A percentile compares a stretch with the other conserved stretches of the same genome.
Evolutionary conservation across 2,329 filamentous ascomycete species (phyloP).

Genomic region (Colletotrichum sojae): DNA sequence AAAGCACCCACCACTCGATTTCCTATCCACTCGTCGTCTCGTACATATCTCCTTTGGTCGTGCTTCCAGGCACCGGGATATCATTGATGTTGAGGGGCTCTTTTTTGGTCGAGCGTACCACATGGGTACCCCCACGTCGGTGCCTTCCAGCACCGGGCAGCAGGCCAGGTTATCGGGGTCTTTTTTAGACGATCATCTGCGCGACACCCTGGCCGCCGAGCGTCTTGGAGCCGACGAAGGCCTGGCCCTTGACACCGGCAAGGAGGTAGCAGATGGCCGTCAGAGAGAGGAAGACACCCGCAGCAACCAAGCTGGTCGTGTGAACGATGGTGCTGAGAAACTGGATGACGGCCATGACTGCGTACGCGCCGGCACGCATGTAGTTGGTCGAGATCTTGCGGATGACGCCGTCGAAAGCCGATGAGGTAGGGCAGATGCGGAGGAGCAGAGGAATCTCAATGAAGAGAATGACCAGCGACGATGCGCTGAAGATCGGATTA

Average conservation of each 20-base stretch:
- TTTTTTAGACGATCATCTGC: slow-evolving; percentile 91
- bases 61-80: slow-evolving; percentile 39
- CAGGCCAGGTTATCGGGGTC: background rate
- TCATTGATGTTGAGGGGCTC: slow-evolving; percentile 29
- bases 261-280: slow-evolving; percentile 85
- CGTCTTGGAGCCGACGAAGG: slow-evolving; percentile 94
- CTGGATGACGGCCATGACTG: slow-evolving; percentile 83
- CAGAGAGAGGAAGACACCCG: slow-evolving; percentile 83
- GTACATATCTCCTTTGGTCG: slow-evolving; percentile 21
- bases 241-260: slow-evolving; percentile 86
- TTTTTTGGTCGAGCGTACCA: slow-evolving; percentile 10
- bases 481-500: slow-evolving; percentile 66
- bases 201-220: slow-evolving; percentile 93
- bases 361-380: slow-evolving; percentile 92
- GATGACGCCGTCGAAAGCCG: slow-evolving; percentile 89
- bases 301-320: slow-evolving; percentile 84
- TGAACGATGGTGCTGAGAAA: slow-evolving; percentile 81
- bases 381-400: slow-evolving; percentile 96
- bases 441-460: slow-evolving; percentile 94
- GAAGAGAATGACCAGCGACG: slow-evolving; percentile 82
- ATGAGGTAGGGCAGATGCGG: slow-evolving; percentile 96
- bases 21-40: slow-evolving; percentile 32
- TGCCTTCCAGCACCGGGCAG: slow-evolving; percentile 2
- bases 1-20: slow-evolving; percentile 8
- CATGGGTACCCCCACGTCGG: background rate